These are phyloP conservation scores for Przewalskia tangutica DNA, from an alignment of 257 asterid genomes.

Conservation along the genomic window DNA sequence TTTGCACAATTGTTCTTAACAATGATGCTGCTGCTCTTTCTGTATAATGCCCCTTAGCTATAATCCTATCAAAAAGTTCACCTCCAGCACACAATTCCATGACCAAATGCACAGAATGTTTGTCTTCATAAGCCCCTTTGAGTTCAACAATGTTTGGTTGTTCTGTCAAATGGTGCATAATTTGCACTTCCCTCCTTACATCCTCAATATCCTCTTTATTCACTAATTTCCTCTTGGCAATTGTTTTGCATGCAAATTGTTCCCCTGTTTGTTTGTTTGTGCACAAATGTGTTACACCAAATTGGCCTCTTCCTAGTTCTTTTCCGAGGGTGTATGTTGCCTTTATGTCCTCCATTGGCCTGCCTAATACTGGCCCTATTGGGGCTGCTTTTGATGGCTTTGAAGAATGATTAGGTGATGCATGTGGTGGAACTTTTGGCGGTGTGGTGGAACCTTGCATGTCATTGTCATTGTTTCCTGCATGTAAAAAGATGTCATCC, in stretches of 20 bases:
- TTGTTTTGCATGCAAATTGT: slow-evolving; percentile 56
- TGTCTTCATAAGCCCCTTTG: slow-evolving; percentile 54
- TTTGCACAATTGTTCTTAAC: slow-evolving; percentile 51
- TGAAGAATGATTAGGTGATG: slow-evolving; percentile 22
- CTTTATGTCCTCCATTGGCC: slow-evolving; percentile 51
- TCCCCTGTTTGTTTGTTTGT: slow-evolving; percentile 41
- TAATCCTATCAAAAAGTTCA: slow-evolving; percentile 52
- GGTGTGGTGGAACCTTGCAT: background rate
- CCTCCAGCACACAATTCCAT: slow-evolving; percentile 66
- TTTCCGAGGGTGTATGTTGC: slow-evolving; percentile 43
- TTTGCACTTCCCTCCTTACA: slow-evolving; percentile 56
- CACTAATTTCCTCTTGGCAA: slow-evolving; percentile 52
- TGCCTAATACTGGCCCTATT: slow-evolving; percentile 46
- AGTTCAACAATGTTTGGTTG: slow-evolving; percentile 56
- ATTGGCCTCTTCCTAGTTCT: slow-evolving; percentile 60
- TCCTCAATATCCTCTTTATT: slow-evolving; percentile 57
- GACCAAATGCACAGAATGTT: slow-evolving; percentile 49
- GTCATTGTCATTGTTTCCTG: background rate
- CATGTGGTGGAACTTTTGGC: background rate
- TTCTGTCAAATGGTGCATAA: slow-evolving; percentile 56
- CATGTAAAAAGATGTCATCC: background rate
- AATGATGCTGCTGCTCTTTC: slow-evolving; percentile 60
- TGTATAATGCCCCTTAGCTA: slow-evolving; percentile 52
- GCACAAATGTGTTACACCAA: slow-evolving; percentile 50
- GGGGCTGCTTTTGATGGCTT: slow-evolving; percentile 23